phyloP scores from a whole-genome alignment of 176 grass and related monocot species.

The Miscanthus lutarioriparius region DNA sequence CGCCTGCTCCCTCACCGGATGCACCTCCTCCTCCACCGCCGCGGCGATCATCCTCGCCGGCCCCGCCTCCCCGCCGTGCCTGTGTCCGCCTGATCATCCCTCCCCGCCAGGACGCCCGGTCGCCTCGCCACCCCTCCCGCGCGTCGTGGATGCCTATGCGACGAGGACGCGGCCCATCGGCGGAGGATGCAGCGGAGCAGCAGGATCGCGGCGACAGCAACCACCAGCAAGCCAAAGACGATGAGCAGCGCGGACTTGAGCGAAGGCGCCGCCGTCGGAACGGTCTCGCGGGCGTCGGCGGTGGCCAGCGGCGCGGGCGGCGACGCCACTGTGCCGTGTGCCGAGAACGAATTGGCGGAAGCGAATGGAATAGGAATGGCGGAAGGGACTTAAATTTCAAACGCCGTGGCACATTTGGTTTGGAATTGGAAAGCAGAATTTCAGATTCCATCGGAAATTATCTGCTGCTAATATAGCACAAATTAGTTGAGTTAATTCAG shows the following conservation, averaged over 20 bases:
- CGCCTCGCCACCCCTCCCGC: background rate
- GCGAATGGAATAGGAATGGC: background rate
- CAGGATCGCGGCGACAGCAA: background rate
- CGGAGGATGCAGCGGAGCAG: too few species aligned
- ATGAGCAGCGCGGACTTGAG: slow-evolving; percentile 61
- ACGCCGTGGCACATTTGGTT: background rate
- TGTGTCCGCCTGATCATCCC: too few species aligned
- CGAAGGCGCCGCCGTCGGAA: slow-evolving; percentile 26
- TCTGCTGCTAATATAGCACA: background rate
- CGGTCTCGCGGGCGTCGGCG: background rate
- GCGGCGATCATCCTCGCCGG: background rate
- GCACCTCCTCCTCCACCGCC: background rate
- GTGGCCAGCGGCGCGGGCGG: background rate
- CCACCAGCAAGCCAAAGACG: background rate
- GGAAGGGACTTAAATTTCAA: background rate
- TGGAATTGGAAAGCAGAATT: background rate
- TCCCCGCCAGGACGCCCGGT: background rate
- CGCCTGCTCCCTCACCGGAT: background rate
- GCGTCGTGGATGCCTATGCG: too few species aligned
- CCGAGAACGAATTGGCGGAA: background rate
- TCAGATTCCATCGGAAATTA: background rate
- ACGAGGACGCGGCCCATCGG: background rate
- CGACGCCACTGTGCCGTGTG: slow-evolving; percentile 22
- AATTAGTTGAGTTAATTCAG: background rate
- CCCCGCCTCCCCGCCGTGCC: background rate